These are phyloP conservation scores for Schizosaccharomyces japonicus DNA, from an alignment of 805 yeast genomes.

Conservation along the genomic window DNA sequence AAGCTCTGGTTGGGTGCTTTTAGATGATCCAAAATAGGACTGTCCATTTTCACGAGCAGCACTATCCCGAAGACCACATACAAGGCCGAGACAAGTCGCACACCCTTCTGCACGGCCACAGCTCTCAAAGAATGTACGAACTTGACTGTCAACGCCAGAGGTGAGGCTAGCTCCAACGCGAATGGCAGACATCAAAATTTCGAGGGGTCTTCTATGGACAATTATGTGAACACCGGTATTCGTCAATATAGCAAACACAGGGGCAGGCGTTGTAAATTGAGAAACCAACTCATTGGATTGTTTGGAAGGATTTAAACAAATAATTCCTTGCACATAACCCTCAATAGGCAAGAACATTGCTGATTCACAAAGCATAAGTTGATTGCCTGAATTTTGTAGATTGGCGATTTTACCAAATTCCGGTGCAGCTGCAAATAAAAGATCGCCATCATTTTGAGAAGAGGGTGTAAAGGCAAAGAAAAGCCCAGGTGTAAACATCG, in stretches of 20 bases:
- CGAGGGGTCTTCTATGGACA: not conserved
- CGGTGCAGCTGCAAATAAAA: conserved; percentile 50
- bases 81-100: conserved; percentile 61
- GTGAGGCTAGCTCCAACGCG: not conserved
- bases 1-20: conserved; percentile 17
- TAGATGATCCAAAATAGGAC: conserved; percentile 24
- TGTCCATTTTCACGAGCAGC: not conserved
- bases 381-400: conserved; percentile 11
- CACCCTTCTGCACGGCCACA: conserved; percentile 82
- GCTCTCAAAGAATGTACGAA: conserved; percentile 39
- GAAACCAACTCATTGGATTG: conserved; percentile 40
- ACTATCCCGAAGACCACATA: conserved; percentile 28
- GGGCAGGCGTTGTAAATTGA: conserved; percentile 44
- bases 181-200: conserved; percentile 1
- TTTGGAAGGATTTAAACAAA: not conserved
- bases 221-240: conserved; percentile 43
- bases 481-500: conserved; percentile 64
- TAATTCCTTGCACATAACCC: conserved; percentile 43
- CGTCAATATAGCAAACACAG: conserved; percentile 59
- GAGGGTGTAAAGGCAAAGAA: conserved; percentile 38
- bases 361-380: conserved; percentile 8
- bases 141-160: conserved; percentile 4
- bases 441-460: conserved; percentile 15
- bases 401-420: conserved; percentile 44
- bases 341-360: conserved; percentile 47